Evolutionary conservation across 2,329 filamentous ascomycete species (phyloP).

Genomic region (Dothideomycetes sp.): DNA sequence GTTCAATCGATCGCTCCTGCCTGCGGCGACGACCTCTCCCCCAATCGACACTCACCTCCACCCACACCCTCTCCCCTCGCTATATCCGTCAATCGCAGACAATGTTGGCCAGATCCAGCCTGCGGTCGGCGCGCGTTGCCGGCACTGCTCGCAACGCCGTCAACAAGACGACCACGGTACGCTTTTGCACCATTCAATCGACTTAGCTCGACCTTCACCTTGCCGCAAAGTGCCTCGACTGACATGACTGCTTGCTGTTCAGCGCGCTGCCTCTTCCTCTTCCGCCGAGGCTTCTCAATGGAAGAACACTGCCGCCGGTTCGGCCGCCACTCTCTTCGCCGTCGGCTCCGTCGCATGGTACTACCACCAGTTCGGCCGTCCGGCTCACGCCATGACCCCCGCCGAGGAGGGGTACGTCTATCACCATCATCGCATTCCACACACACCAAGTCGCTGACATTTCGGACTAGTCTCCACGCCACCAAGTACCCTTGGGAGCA

Average conservation of each 20-base stretch:
- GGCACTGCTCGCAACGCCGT: constrained; percentile 62
- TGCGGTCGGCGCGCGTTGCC: constrained; percentile 81
- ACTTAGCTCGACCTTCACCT: constrained; percentile 23
- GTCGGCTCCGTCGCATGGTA: constrained; percentile 92
- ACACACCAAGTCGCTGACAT: constrained; percentile 1
- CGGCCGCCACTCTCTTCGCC: constrained; percentile 76
- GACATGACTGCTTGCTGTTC: constrained; percentile 21
- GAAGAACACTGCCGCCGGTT: constrained; percentile 77
- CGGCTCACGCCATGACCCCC: constrained; percentile 80
- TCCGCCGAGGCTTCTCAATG: constrained; percentile 61
- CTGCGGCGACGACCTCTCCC: constrained; percentile 1
- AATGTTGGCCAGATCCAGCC: constrained; percentile 88
- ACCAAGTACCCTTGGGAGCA: constrained; percentile 95
- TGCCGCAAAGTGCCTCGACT: constrained; percentile 1
- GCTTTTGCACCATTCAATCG: neutral
- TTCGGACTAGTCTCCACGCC: constrained; percentile 67
- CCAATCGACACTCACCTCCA: constrained; percentile 6
- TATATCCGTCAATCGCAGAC: constrained; percentile 13
- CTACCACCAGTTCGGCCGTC: constrained; percentile 88
- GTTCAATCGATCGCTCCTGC: neutral
- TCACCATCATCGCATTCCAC: neutral
- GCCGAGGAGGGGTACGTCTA: constrained; percentile 92
- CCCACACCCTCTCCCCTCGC: neutral
- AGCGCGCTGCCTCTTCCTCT: constrained; percentile 61
- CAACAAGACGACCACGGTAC: constrained; percentile 39